Percentiles rank a stretch among this genome's conserved stretches.
Evolutionary conservation across 345 rosid species (phyloP).

Genomic region (Citropsis articulata): DNA sequence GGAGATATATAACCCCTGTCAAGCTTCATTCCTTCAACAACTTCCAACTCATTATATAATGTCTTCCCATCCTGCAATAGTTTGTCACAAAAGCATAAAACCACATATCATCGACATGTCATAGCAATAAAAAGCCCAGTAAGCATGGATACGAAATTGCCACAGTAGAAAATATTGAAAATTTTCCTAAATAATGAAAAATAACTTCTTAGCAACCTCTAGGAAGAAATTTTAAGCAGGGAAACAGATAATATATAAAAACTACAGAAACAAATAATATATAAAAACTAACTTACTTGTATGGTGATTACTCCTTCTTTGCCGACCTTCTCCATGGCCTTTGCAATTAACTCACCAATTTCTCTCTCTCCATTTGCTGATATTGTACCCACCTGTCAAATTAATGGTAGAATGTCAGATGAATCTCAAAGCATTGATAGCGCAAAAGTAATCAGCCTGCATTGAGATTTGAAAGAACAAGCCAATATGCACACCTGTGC

Average conservation of each 20-base stretch:
- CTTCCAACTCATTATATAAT: conserved; percentile 82
- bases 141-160: neutral
- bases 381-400: conserved; percentile 81
- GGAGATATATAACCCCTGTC: conserved; percentile 99
- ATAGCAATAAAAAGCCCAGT: neutral
- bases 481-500: conserved; percentile 50
- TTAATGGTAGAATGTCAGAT: neutral
- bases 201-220: neutral
- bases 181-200: neutral
- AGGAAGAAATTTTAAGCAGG: neutral
- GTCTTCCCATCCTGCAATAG: conserved; percentile 88
- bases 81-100: conserved; percentile 3
- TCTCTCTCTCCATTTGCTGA: conserved; percentile 98
- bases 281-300: conserved; percentile 46
- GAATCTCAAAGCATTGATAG: neutral
- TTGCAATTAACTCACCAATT: conserved; percentile 97
- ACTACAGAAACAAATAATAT: neutral
- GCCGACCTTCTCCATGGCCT: conserved; percentile 99
- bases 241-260: neutral
- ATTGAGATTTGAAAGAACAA: neutral
- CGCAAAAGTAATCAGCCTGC: neutral
- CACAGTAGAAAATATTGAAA: neutral
- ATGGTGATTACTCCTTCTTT: conserved; percentile 99
- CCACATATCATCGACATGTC: neutral
- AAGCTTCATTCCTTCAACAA: conserved; percentile 98